Percentiles rank a stretch among this genome's conserved stretches.
Evolutionary conservation across 2,329 filamentous ascomycete genomes (phyloP).

Genomic region (Pseudocercospora eumusae): DNA sequence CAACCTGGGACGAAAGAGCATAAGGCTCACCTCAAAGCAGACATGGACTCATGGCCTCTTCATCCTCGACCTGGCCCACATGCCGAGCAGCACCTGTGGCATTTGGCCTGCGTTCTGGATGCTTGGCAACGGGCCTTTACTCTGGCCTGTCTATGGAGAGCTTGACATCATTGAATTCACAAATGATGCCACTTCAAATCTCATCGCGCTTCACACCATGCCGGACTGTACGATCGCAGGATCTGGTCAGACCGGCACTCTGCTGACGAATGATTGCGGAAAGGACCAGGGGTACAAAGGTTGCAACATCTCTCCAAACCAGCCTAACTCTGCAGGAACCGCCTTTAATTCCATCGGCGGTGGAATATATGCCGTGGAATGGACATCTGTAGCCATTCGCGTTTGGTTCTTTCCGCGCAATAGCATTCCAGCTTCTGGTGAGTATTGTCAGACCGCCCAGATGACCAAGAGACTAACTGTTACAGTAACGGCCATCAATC

Average conservation of each 20-base stretch:
- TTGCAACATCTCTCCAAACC: slow-evolving; percentile 54
- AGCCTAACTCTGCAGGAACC: slow-evolving; percentile 37
- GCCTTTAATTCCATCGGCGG: slow-evolving; percentile 50
- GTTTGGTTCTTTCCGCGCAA: slow-evolving; percentile 44
- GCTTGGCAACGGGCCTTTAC: slow-evolving; percentile 54
- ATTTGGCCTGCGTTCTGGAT: slow-evolving; percentile 68
- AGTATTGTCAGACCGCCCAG: slow-evolving; percentile 8
- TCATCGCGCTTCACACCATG: slow-evolving; percentile 41
- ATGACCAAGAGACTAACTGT: slow-evolving; percentile 43
- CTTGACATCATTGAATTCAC: slow-evolving; percentile 46
- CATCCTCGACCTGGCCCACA: slow-evolving; percentile 72
- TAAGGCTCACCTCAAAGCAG: slow-evolving; percentile 68
- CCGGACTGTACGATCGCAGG: slow-evolving; percentile 39
- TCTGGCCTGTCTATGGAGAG: slow-evolving; percentile 41
- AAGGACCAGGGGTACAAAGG: slow-evolving; percentile 49
- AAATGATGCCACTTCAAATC: slow-evolving; percentile 37
- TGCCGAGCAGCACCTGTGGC: slow-evolving; percentile 65
- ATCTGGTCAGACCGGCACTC: slow-evolving; percentile 46
- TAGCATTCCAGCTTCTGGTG: slow-evolving; percentile 47
- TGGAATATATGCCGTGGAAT: slow-evolving; percentile 43
- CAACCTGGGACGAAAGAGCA: slow-evolving; percentile 63
- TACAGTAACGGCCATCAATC: slow-evolving; percentile 49
- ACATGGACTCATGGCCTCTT: slow-evolving; percentile 67
- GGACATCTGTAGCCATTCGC: slow-evolving; percentile 35
- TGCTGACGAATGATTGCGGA: slow-evolving; percentile 61